Conservation (phyloP, 1,284 basidiomycete genomes). For the Marasmius sp. region DNA sequence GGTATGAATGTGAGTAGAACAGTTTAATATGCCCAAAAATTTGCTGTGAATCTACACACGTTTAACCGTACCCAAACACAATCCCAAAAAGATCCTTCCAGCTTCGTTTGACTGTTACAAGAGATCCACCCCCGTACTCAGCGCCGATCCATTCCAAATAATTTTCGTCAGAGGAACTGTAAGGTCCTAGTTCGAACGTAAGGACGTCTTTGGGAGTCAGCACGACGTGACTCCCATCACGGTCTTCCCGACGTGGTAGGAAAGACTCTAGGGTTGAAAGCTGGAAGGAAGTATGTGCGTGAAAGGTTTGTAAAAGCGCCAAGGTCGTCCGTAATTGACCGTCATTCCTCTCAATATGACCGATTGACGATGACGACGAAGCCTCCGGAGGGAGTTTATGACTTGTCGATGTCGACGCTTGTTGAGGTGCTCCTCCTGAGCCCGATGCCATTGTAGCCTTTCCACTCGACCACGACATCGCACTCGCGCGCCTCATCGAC, state of each 20-base stretch:
- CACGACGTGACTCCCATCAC: constrained; percentile 23
- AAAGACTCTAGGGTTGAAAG: constrained; percentile 57
- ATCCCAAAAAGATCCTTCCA: constrained; percentile 47
- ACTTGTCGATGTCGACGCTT: neutral
- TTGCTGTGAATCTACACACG: neutral
- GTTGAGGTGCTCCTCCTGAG: neutral
- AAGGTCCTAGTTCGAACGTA: constrained; percentile 68
- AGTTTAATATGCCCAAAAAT: neutral
- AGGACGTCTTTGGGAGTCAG: constrained; percentile 61
- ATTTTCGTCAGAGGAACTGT: constrained; percentile 63
- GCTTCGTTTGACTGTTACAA: constrained; percentile 38
- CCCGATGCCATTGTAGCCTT: constrained; percentile 25
- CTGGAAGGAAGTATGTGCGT: constrained; percentile 66
- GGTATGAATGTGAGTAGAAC: neutral
- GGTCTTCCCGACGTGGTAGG: constrained; percentile 30
- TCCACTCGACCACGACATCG: constrained; percentile 41
- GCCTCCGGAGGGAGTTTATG: neutral
- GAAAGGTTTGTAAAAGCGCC: constrained; percentile 70
- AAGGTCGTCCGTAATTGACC: constrained; percentile 61
- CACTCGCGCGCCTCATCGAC: constrained; percentile 38
- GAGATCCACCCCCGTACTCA: constrained; percentile 55
- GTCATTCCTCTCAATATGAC: constrained; percentile 29
- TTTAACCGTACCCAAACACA: constrained; percentile 37
- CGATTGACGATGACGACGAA: constrained; percentile 12
- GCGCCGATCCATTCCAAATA: constrained; percentile 75